These are phyloP conservation scores for Metschnikowia proteae DNA, from an alignment of 805 yeast species.

Conservation along the genomic window DNA sequence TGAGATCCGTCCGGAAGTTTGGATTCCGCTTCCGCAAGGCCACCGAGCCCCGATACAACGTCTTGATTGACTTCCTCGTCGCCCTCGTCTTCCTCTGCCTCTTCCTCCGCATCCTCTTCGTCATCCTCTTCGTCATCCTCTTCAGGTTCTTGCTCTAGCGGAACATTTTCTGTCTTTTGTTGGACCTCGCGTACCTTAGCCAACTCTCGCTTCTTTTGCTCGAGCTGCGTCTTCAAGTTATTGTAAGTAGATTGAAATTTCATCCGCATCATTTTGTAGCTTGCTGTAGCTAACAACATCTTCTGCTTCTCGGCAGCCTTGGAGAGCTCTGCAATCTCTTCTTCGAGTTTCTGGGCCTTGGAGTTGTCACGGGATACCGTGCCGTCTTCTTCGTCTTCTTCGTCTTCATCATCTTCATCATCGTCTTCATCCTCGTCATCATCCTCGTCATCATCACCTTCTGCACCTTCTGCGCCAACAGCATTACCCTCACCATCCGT, in stretches of 20 bases:
- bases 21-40: constrained; percentile 15
- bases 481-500: constrained; percentile 6
- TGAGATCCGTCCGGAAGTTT: neutral
- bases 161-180: constrained; percentile 9
- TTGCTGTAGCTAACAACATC: constrained; percentile 65
- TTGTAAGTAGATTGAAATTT: constrained; percentile 79
- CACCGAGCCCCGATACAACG: constrained; percentile 4
- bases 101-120: constrained; percentile 10
- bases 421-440: constrained; percentile 43
- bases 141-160: constrained; percentile 1
- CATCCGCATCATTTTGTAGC: constrained; percentile 80
- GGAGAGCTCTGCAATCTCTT: constrained; percentile 82
- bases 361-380: constrained; percentile 41
- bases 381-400: constrained; percentile 51
- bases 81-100: constrained; percentile 8
- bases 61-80: constrained; percentile 5
- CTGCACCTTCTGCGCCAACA: constrained; percentile 4
- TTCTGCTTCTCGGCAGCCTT: constrained; percentile 70
- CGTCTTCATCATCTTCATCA: constrained; percentile 47
- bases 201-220: constrained; percentile 48
- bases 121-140: constrained; percentile 11
- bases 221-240: constrained; percentile 76
- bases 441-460: constrained; percentile 39
- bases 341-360: constrained; percentile 71
- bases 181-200: constrained; percentile 17